Evolutionary conservation across 73 alveolate species (phyloP), one percentile per base, ranked within the genome.

Genomic region (Urostyla sp.): DNA sequence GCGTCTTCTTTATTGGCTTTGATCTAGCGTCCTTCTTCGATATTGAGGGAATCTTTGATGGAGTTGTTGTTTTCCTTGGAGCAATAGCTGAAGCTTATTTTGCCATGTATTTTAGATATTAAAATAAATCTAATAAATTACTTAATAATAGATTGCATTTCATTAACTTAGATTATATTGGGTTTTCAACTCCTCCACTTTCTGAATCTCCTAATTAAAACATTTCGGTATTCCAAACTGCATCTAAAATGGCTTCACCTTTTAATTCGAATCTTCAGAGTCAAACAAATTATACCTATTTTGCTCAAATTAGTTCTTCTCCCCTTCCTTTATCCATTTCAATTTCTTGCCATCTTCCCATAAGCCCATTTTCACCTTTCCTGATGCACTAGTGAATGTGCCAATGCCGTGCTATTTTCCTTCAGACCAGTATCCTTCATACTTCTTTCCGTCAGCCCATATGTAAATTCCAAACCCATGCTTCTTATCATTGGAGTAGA

Each of bases 401-500:
- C 87, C 87, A 0, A 56, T 36, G 18, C 87, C 87, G 44, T 74
- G 87, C 66, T 74, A 40, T 35, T 74, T 74, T 7, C 87, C 87
- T 20, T 54, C 56, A 31, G 6, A 21, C 87, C 87, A 74, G 79
- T 78, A 53, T 20, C 87, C 87, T n/a, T 63, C 45, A 23, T 74
- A 74, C 44, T 57, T 6, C 66, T 74, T 74, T 3, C 15, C 8
- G 31, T 69, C 83, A 3, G 72, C 31, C 83, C 83, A 69, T 2
- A 40, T 69, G 45, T 69, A 69, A 6, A 69, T 36, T 3, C 83
- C 83, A 30, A 27, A 69, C 26, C 95, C 95, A 57, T 89, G 92
- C 67, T 89, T 89, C 61, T 89, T 89, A 67, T 89, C 95, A 77
- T 84, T 91, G 27, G 63, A 76, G 61, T 89, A 89, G 59, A 40